Percentiles rank a stretch among this genome's conserved stretches.
phyloP scores from a whole-genome alignment of 1,284 basidiomycete genomes.

The Ceratobasidium sp. region DNA sequence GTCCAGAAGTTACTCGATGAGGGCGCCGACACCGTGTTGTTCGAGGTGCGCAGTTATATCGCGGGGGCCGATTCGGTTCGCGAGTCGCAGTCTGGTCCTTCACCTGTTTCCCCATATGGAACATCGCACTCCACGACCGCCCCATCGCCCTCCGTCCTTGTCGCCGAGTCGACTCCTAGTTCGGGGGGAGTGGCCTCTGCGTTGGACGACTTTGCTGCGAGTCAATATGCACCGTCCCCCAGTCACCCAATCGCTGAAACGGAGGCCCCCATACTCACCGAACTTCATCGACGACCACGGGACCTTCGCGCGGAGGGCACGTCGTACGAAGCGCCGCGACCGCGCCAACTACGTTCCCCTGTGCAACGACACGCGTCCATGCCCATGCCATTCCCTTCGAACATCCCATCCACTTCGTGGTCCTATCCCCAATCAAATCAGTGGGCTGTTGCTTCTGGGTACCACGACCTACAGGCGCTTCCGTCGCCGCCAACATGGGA shows the following conservation, averaged over 20 bases:
- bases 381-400: conserved; percentile 25
- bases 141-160: conserved; percentile 39
- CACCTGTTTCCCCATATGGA: conserved; percentile 41
- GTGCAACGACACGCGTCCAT: conserved; percentile 33
- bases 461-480: conserved; percentile 35
- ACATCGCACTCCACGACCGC: conserved; percentile 34
- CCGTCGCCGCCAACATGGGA: conserved; percentile 36
- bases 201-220: conserved; percentile 15
- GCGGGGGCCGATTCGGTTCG: conserved; percentile 43
- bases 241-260: conserved; percentile 23
- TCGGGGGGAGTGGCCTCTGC: conserved; percentile 34
- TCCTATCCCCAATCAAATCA: conserved; percentile 24
- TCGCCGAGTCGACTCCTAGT: conserved; percentile 33
- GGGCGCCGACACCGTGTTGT: conserved; percentile 42
- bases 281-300: conserved; percentile 37
- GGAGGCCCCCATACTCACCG: conserved; percentile 42
- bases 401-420: conserved; percentile 14
- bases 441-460: conserved; percentile 31
- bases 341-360: conserved; percentile 12
- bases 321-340: conserved; percentile 22
- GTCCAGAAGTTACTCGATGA: conserved; percentile 42
- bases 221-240: conserved; percentile 35
- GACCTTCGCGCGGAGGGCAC: conserved; percentile 36
- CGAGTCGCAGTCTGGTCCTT: conserved; percentile 32
- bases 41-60: conserved; percentile 44